Evolutionary conservation across 140 eudicot species (phyloP), one percentile per base, ranked within the genome.

Genomic region (Flaveria floridana): DNA sequence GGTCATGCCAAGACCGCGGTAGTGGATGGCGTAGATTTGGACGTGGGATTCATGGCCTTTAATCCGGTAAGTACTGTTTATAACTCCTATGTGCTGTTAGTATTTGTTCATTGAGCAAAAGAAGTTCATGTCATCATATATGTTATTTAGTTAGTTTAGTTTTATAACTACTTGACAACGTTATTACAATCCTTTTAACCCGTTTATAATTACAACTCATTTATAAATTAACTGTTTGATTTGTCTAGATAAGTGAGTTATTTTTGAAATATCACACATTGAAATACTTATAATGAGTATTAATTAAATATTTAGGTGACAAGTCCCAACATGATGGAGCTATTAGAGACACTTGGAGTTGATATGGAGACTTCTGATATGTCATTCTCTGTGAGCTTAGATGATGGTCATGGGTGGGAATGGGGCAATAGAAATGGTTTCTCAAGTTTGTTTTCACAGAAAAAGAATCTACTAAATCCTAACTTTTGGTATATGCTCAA

Each of bases 241-340:
- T 10, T 7, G 48, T 42, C 48, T 7, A 6, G 13, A 42, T 7
- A 42, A 7, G 12, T 12, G 39, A 30, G 48, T 42, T 6, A 7
- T 42, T 42, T 0, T 6, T 7, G 12, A 42, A 42, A 42, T 42
- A 42, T 42, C 12, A 42, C 12, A 10, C 48, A 10, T 42, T 42
- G 13, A 42, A 42, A 42, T 42, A 42, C 13, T 5, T 41, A 41
- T 5, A 41, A 41, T 41, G 2, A 41, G 1, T 41, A 7, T 3
- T 3, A 3, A 4, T 30, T 50, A 11, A 6, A 42, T 18, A 69
- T 56, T 68, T 86, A 92, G 98, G 95, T 92, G 15, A 92, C 96
- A 9, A 87, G 87, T 84, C 96, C 98, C 53, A 89, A 92, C 86
- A 86, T 92, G 98, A 79, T 89, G 92, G 96, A 92, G 79, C 85